Conservation (phyloP, 2,329 filamentous ascomycete genomes). For the Trichoderma polysporum region DNA sequence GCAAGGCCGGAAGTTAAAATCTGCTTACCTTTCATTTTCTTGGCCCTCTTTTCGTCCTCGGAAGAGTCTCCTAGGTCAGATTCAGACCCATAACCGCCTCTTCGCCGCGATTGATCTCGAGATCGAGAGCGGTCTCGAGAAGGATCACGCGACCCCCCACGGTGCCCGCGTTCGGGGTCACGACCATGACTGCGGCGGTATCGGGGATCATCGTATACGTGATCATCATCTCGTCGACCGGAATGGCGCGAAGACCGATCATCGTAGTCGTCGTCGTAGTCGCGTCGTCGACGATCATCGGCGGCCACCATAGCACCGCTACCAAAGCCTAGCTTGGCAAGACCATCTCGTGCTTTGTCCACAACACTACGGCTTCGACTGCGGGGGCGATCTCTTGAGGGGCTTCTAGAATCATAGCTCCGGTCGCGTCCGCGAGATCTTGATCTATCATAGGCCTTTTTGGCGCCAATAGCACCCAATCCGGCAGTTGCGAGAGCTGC, state of each 20-base stretch:
- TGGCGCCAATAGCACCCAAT: slow-evolving; percentile 59
- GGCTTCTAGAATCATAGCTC: slow-evolving; percentile 43
- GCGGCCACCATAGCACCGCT: slow-evolving; percentile 41
- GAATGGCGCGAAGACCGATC: slow-evolving; percentile 43
- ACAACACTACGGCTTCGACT: slow-evolving; percentile 66
- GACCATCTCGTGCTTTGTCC: slow-evolving; percentile 58
- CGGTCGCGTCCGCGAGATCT: slow-evolving; percentile 49
- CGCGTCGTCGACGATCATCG: slow-evolving; percentile 41
- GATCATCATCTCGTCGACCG: slow-evolving; percentile 38
- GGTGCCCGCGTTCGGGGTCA: slow-evolving; percentile 47
- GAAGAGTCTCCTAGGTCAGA: slow-evolving; percentile 59
- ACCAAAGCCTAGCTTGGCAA: slow-evolving; percentile 62
- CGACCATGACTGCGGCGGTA: slow-evolving; percentile 40
- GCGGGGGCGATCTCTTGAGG: slow-evolving; percentile 47
- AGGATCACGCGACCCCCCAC: slow-evolving; percentile 41
- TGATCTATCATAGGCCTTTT: slow-evolving; percentile 58
- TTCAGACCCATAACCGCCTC: slow-evolving; percentile 49
- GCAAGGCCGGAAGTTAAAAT: slow-evolving; percentile 56
- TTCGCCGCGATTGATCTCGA: slow-evolving; percentile 30
- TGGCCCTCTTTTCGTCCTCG: slow-evolving; percentile 53
- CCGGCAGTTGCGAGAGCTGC: slow-evolving; percentile 64
- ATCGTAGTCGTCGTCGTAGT: slow-evolving; percentile 46
- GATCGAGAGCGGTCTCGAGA: slow-evolving; percentile 24
- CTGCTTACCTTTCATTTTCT: slow-evolving; percentile 64
- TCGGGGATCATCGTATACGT: slow-evolving; percentile 48